Evolutionary conservation across 257 asterid species (phyloP).

Genomic region (Ilex asprella): DNA sequence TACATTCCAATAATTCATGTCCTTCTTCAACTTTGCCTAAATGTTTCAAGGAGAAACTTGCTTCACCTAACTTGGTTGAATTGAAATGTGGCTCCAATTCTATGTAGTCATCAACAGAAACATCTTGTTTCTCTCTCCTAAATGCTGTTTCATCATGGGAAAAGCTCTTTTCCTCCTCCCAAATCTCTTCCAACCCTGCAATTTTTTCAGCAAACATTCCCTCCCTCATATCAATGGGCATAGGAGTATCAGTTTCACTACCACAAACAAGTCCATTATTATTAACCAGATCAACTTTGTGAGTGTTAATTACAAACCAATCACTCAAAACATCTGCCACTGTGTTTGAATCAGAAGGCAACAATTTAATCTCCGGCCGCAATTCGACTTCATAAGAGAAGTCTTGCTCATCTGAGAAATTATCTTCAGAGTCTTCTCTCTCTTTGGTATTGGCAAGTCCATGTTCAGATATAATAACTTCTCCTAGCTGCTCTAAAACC

Average conservation of each 20-base stretch:
- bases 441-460: slow-evolving; percentile 14
- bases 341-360: neutral
- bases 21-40: slow-evolving; percentile 8
- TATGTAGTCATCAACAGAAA: slow-evolving; percentile 44
- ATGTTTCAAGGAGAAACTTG: slow-evolving; percentile 4
- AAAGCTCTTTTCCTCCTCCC: neutral
- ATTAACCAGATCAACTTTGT: neutral
- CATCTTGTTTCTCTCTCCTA: slow-evolving; percentile 8
- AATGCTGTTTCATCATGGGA: neutral
- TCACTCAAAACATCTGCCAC: neutral
- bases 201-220: neutral
- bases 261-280: too few species aligned
- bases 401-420: slow-evolving; percentile 27
- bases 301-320: neutral
- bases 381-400: slow-evolving; percentile 9
- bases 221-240: neutral
- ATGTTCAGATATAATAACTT: slow-evolving; percentile 4
- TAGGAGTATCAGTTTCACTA: neutral
- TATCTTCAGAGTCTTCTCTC: slow-evolving; percentile 15
- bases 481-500: slow-evolving; percentile 8
- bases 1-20: neutral
- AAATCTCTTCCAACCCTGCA: neutral
- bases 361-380: neutral
- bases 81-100: slow-evolving; percentile 32
- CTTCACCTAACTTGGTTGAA: slow-evolving; percentile 3